Base-by-base conservation (phyloP, 768 basidiomycete genomes). In the Boletus reticulatus region DNA sequence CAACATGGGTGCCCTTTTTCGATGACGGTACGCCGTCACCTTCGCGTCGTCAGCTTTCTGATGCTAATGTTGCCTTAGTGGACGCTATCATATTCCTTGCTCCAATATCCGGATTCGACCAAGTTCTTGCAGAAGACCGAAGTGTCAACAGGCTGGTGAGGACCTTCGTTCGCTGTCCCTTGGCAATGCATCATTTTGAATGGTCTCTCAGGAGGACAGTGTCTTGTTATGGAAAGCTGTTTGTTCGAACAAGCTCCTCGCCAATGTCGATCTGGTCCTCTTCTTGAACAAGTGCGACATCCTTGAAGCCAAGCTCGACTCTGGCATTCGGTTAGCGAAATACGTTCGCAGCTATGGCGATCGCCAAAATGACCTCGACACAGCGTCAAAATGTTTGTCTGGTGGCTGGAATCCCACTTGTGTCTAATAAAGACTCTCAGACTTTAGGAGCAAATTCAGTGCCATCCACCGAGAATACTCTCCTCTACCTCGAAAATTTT, bases 221-320 rank as follows among this genome's bases (percentile, higher is more conserved):
- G 83, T 89, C 50, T 75, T 84, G 43, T 75, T 92, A 11, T 92
- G 89, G 89, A 84, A 82, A 51, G 78, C 80, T 16, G 80, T 92
- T 19, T 87, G 85, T 59, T 79, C 81, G 29, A 90, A 90, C 72
- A 82, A 79, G 62, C 80, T 92, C 24, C 77, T 92, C 6, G 82
- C 81, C 43, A 75, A 80, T 43, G 88, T 90, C 31, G 86, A 88
- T 60, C 75, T 91, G 34, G 85, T 92, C 56, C 76, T 92, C 44
- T 92, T 92, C 75, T 75, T 92, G 50, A 92, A 92, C 73, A 92
- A 92, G 67, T 85, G 85, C 56, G 89, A 91, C 63, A 87, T 91
- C 56, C 72, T 92, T 51, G 81, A 80, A 56, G 62, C 76, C 43
- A 91, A 91, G 63, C 80, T 91, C 12, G 71, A 74, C 19, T 77